These are phyloP conservation scores for Hypoxylon sp. DNA, from an alignment of 2,329 filamentous ascomycete species.

Conservation along the genomic window DNA sequence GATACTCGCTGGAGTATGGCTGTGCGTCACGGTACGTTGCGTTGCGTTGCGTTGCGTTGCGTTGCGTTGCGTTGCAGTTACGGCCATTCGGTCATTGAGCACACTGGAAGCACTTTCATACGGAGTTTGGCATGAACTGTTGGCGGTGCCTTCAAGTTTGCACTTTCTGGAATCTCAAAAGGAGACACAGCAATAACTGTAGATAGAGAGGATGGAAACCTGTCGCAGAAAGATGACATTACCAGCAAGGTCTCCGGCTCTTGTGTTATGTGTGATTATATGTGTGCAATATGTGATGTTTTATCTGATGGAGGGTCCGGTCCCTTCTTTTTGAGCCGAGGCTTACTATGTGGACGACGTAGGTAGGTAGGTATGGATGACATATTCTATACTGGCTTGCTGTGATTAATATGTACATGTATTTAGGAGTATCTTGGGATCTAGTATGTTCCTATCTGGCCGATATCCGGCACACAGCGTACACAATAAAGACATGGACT, in stretches of 20 bases:
- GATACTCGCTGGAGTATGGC: no score
- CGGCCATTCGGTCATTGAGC: no score
- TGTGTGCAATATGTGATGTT: not conserved
- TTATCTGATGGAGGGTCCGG: not conserved
- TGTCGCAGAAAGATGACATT: slow-evolving; percentile 26
- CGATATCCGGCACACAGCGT: no score
- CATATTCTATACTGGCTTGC: not conserved
- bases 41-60: not conserved
- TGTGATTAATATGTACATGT: not conserved
- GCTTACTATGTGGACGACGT: slow-evolving; percentile 12
- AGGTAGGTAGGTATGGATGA: not conserved
- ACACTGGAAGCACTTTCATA: slow-evolving; percentile 29
- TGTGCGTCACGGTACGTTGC: no score
- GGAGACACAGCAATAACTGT: slow-evolving; percentile 23
- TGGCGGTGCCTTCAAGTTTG: slow-evolving; percentile 31
- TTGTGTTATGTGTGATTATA: not conserved
- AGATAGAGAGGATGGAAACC: slow-evolving; percentile 36
- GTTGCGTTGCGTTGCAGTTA: slow-evolving; percentile 11
- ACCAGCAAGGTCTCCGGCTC: no score
- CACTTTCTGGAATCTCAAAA: slow-evolving; percentile 29
- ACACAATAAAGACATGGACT: no score
- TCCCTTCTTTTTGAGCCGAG: slow-evolving; percentile 17
- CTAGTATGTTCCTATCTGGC: not conserved
- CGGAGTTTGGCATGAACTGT: slow-evolving; percentile 35
- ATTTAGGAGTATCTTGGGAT: no score